Percentiles rank a stretch among this genome's conserved stretches.
Conservation (phyloP, 163 green algal genomes). For the Chloroidium sp. region DNA sequence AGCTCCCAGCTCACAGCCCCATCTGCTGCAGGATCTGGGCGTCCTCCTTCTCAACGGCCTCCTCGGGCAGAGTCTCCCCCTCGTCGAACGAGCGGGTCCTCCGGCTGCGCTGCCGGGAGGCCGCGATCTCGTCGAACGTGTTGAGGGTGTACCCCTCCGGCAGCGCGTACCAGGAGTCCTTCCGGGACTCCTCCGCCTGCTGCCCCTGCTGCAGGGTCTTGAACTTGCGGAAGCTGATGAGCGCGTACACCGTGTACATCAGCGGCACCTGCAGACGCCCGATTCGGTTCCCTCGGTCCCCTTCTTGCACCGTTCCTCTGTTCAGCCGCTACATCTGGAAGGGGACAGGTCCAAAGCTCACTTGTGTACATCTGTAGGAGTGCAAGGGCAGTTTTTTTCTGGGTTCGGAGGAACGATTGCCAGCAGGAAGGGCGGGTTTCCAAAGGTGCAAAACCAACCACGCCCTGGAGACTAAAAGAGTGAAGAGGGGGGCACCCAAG, state of each 20-base stretch:
- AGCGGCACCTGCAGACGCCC: constrained; percentile 50
- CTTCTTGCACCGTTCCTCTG: neutral
- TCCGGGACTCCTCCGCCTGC: neutral
- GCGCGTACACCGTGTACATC: constrained; percentile 60
- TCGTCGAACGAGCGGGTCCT: neutral
- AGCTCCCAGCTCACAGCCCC: neutral
- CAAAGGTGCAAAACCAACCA: no score
- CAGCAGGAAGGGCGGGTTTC: no score
- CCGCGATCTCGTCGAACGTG: constrained; percentile 1
- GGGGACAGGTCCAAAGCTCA: no score
- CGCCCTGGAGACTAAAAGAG: no score
- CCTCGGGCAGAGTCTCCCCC: neutral
- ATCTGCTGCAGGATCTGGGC: neutral
- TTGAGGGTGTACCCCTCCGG: constrained; percentile 5
- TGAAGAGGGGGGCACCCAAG: no score
- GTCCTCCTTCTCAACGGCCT: neutral
- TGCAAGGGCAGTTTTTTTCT: no score
- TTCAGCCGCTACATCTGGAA: no score
- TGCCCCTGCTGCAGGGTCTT: constrained; percentile 1
- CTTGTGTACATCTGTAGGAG: no score
- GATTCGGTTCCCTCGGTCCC: neutral
- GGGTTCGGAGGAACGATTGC: no score
- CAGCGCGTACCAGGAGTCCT: constrained; percentile 16
- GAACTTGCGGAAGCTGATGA: constrained; percentile 40
- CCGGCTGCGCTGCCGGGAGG: no score